These are phyloP conservation scores for Cruciata laevipes DNA, from an alignment of 257 asterid species.

Conservation along the genomic window DNA sequence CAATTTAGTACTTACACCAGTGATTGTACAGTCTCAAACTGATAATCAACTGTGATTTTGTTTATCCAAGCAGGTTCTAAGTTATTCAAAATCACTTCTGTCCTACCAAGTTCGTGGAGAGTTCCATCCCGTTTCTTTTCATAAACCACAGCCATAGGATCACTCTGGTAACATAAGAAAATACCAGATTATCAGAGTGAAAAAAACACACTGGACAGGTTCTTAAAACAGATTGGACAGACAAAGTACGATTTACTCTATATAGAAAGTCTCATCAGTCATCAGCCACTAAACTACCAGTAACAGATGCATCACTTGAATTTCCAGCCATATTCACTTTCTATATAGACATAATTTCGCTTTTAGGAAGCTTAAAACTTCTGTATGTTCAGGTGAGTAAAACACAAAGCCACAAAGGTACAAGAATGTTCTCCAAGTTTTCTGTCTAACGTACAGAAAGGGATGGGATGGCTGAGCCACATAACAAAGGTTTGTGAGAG, in stretches of 20 bases:
- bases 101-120: conserved; percentile 79
- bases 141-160: conserved; percentile 81
- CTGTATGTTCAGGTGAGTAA: too few relatives aligned
- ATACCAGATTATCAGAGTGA: neutral
- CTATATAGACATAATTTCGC: neutral
- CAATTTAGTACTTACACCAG: conserved; percentile 41
- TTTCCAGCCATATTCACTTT: neutral
- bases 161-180: conserved; percentile 56
- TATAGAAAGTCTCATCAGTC: neutral
- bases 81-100: conserved; percentile 76
- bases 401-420: too few relatives aligned
- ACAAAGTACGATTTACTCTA: neutral
- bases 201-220: neutral
- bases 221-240: neutral
- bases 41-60: conserved; percentile 58
- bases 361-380: too few relatives aligned
- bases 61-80: conserved; percentile 69
- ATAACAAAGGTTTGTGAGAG: too few relatives aligned
- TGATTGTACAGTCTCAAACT: conserved; percentile 70
- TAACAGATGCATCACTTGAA: neutral
- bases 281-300: neutral
- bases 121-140: conserved; percentile 59
- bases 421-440: too few relatives aligned
- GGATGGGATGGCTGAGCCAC: too few relatives aligned
- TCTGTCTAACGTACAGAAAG: too few relatives aligned